These are phyloP conservation scores for sunflower (Helianthus annuus) DNA, from an alignment of 129 eudicot species.

Conservation along the genomic window HanXRQr2.0-SUNRISE NC_035447.2:163444117-163444616, in stretches of 20 bases:
- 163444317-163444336: constrained; percentile 19
- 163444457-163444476: constrained; percentile 66
- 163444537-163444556: too few relatives aligned
- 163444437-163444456: constrained; percentile 41
- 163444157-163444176: too few relatives aligned
- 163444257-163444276: constrained; percentile 39
- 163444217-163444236: constrained; percentile 44
- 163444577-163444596: too few relatives aligned
- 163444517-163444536: constrained; percentile 17
- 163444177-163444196: too few relatives aligned
- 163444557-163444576: too few relatives aligned
- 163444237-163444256: constrained; percentile 33
- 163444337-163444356: constrained; percentile 30
- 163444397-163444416: constrained; percentile 55
- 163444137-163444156: too few relatives aligned
- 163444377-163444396: constrained; percentile 31
- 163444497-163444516: constrained; percentile 59
- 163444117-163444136: too few relatives aligned
- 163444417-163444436: constrained; percentile 28
- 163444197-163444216: too few relatives aligned
- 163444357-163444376: constrained; percentile 50
- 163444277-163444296: constrained; percentile 57
- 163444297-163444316: constrained; percentile 64
- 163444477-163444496: constrained; percentile 1
- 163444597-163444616: too few relatives aligned